Evolutionary conservation across 371 early-diverging fungal species (phyloP).

Genomic region (Rhizopus stolonifer): DNA sequence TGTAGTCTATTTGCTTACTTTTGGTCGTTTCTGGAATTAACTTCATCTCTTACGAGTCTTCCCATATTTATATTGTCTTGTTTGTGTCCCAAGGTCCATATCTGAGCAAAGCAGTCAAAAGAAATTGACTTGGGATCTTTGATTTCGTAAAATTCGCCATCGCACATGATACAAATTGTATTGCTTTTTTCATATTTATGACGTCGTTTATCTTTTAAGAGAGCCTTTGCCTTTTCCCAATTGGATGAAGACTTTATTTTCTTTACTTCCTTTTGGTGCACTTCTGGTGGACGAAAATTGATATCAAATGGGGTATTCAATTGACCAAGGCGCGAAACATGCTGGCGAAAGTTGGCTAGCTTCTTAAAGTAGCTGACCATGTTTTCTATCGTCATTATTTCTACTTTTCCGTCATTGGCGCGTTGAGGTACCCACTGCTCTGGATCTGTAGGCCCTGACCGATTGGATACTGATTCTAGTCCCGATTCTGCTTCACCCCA

Average conservation of each 20-base stretch:
- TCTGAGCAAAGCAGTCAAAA: slow-evolving; percentile 54
- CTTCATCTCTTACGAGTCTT: slow-evolving; percentile 40
- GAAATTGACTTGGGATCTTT: slow-evolving; percentile 53
- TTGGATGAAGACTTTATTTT: neutral
- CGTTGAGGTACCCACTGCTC: slow-evolving; percentile 32
- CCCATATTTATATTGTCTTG: slow-evolving; percentile 21
- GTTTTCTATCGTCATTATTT: slow-evolving; percentile 33
- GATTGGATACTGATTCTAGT: slow-evolving; percentile 24
- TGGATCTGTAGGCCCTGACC: slow-evolving; percentile 30
- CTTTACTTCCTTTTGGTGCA: neutral
- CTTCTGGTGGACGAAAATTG: slow-evolving; percentile 4
- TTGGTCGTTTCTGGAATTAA: neutral
- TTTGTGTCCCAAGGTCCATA: slow-evolving; percentile 57
- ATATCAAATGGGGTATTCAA: slow-evolving; percentile 38
- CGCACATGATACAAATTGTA: slow-evolving; percentile 62
- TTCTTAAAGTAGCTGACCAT: slow-evolving; percentile 42
- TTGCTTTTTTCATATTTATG: slow-evolving; percentile 21
- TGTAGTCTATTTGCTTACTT: too few relatives aligned
- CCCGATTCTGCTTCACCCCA: slow-evolving; percentile 41
- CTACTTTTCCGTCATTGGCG: slow-evolving; percentile 40
- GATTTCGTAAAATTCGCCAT: slow-evolving; percentile 65
- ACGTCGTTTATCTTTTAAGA: slow-evolving; percentile 5
- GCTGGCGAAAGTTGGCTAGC: slow-evolving; percentile 38
- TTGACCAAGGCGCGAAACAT: slow-evolving; percentile 48
- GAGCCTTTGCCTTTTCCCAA: slow-evolving; percentile 1